phyloP scores from a whole-genome alignment of 2,329 filamentous ascomycete genomes.

The Pseudogymnoascus sp. region DNA sequence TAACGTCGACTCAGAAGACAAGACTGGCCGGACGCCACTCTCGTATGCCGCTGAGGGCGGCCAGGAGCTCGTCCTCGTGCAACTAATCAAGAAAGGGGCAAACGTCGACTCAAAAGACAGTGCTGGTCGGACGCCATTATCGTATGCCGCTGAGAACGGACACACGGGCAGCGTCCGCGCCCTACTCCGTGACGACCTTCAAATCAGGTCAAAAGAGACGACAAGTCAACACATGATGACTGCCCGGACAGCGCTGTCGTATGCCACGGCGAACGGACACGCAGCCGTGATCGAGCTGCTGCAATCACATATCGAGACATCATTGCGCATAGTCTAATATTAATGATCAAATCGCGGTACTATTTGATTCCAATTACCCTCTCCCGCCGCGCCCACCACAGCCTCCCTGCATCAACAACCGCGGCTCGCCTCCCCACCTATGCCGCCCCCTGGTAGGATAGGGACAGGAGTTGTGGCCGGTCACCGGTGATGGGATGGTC shows the following conservation, averaged over 20 bases:
- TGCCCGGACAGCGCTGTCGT: constrained; percentile 26
- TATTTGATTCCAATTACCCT: background rate
- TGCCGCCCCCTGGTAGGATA: background rate
- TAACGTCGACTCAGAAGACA: background rate
- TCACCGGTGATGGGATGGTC: background rate
- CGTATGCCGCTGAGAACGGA: background rate
- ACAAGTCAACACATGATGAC: too few species aligned
- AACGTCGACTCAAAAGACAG: background rate
- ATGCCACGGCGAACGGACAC: background rate
- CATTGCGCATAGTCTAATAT: background rate
- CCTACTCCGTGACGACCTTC: background rate
- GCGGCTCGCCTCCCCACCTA: background rate
- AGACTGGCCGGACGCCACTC: constrained; percentile 26
- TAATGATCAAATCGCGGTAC: background rate
- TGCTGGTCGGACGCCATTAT: background rate
- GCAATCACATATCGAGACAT: background rate
- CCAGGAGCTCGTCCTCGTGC: background rate
- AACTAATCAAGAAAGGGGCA: background rate
- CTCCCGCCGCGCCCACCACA: background rate
- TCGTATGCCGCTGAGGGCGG: background rate
- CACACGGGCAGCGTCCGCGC: background rate
- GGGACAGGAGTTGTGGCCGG: background rate
- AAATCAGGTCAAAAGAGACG: background rate
- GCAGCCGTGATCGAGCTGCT: background rate
- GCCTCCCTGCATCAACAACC: background rate